Conservation (phyloP, 202 grass and related monocot species). For the Tripidium arundinaceum region DNA sequence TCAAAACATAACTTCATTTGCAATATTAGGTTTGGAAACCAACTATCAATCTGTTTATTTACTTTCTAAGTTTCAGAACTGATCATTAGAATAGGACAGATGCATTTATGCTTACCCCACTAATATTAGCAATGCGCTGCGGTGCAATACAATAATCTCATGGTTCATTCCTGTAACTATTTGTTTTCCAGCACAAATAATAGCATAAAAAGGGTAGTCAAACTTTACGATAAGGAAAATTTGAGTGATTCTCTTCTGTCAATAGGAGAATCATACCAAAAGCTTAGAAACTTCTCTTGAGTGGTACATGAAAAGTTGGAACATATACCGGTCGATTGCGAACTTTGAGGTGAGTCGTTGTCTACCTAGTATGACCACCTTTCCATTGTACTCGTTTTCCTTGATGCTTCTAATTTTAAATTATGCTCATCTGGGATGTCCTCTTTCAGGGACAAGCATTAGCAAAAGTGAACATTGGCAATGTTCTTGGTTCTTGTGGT, state of each 20-base stretch:
- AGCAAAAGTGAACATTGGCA: conserved; percentile 92
- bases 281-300: conserved; percentile 85
- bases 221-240: conserved; percentile 75
- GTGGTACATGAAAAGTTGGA: conserved; percentile 91
- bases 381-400: conserved; percentile 4
- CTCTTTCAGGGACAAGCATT: conserved; percentile 86
- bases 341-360: conserved; percentile 62
- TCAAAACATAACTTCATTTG: not conserved
- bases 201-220: conserved; percentile 69
- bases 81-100: not conserved
- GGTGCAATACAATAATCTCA: conserved; percentile 4
- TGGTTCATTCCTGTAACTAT: conserved; percentile 30
- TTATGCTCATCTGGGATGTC: not conserved
- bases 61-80: conserved; percentile 16
- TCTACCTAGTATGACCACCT: conserved; percentile 18
- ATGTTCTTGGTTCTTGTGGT: conserved; percentile 73
- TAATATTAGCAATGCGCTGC: conserved; percentile 12
- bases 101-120: not conserved
- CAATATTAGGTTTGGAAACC: not conserved
- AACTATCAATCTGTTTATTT: not conserved
- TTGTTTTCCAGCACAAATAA: conserved; percentile 67
- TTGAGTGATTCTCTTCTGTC: conserved; percentile 62
- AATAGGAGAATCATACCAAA: conserved; percentile 83
- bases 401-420: conserved; percentile 17
- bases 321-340: conserved; percentile 57